Evolutionary conservation across 2,329 filamentous ascomycete species (phyloP).

Genomic region (Beauveria scarabaeidicola): DNA sequence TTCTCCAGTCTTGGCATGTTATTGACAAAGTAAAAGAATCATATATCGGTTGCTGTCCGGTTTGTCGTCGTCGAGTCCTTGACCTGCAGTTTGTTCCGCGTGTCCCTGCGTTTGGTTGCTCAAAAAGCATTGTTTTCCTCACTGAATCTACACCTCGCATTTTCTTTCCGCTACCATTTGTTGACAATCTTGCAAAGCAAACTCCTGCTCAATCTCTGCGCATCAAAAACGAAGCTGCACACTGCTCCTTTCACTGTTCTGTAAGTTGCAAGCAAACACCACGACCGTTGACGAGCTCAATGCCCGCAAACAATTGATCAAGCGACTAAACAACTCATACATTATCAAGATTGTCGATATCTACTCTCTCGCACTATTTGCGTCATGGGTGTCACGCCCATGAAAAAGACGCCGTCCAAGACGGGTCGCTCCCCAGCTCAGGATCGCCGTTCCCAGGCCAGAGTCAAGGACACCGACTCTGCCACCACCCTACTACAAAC

Average conservation of each 20-base stretch:
- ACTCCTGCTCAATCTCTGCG: neutral
- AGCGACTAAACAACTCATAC: too few species aligned
- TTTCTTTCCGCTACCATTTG: neutral
- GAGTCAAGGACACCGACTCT: conserved; percentile 9
- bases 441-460: conserved; percentile 11
- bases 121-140: neutral
- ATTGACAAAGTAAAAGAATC: neutral
- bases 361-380: neutral
- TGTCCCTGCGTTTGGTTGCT: neutral
- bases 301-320: neutral
- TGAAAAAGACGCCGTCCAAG: conserved; percentile 17
- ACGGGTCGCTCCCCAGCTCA: conserved; percentile 12
- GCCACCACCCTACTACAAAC: neutral
- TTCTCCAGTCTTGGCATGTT: neutral
- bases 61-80: neutral
- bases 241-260: neutral
- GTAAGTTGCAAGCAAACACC: neutral
- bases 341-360: neutral
- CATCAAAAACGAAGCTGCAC: neutral
- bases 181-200: neutral
- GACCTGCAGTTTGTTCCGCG: neutral
- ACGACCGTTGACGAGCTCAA: neutral
- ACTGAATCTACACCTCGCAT: neutral
- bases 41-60: neutral
- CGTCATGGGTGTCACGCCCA: conserved; percentile 13